Evolutionary conservation across 225 moss, liverwort and hornwort species (phyloP), one percentile per base, ranked within the genome.

Genomic region (Pseudisothecium myosuroides): DNA sequence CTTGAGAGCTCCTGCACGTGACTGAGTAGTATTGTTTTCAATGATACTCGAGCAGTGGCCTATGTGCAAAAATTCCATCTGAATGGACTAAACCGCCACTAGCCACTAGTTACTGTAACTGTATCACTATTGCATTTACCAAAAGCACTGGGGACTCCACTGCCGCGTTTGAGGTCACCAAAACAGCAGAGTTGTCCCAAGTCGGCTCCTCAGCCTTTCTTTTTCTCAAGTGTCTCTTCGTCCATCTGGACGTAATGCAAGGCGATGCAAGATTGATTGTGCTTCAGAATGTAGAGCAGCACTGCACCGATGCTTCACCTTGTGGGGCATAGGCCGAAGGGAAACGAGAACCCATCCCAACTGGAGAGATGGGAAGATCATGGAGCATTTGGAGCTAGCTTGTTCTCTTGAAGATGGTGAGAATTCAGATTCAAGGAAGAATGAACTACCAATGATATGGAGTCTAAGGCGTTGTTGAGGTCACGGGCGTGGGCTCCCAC

Each of bases 401-500:
- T 18, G 52, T 76, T 72, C 66, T 50, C 72, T 39, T 29, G 54
- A 18, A 59, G 88, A 55, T 73, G 80, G 56, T 56, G 68, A 65
- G 82, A 83, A 62, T 77, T 45, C 50, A 47, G 31, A 26, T 55
- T 73, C 84, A 41, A 52, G 74, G 80, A 84, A 52, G 82, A 27
- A 64, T 20, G 14, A 37, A 12, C 32, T 5, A 28, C 8, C 36
- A 5, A 29, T 23, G 85, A 43, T 19, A 37, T 39, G 88, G 65
- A 87, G 91, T 32, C 69, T 90, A 88, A 29, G 93, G 85, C 80
- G 84, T 66, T 7, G 79, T 41, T n/a, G 80, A 62, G 82, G 84
- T 74, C 62, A 74, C 69, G 68, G 89, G 81, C 39, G 90, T 91
- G 45, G 92, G 94, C 88, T 88, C 90, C 97, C 97, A 98, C 68